These are phyloP conservation scores for Yarrowia osloensis DNA, from an alignment of 805 yeast species.

Conservation along the genomic window DNA sequence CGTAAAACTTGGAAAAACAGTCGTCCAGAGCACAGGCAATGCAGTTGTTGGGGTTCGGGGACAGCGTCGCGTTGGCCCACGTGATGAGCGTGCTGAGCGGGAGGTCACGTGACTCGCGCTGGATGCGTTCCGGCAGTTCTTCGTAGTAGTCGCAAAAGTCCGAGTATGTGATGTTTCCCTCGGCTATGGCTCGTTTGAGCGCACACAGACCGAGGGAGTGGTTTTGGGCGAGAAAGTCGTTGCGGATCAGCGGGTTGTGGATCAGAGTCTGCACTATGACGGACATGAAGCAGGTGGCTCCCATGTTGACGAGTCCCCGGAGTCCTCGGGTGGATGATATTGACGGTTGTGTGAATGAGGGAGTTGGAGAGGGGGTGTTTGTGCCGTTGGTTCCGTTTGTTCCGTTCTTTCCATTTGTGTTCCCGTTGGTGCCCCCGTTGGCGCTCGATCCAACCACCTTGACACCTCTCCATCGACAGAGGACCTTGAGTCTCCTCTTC, in stretches of 20 bases:
- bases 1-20: constrained; percentile 72
- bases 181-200: constrained; percentile 35
- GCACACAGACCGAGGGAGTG: constrained; percentile 58
- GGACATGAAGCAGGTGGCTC: constrained; percentile 97
- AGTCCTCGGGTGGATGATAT: constrained; percentile 64
- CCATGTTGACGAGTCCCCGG: constrained; percentile 88
- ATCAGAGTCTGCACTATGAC: constrained; percentile 84
- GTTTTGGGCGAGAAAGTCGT: constrained; percentile 72
- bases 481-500: constrained; percentile 15
- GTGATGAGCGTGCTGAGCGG: constrained; percentile 7
- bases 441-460: background rate
- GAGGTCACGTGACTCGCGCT: constrained; percentile 4
- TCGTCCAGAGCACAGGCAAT: constrained; percentile 83
- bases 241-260: constrained; percentile 85
- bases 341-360: background rate
- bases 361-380: background rate
- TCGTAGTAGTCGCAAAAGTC: constrained; percentile 30
- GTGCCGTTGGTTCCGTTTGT: background rate
- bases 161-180: constrained; percentile 25
- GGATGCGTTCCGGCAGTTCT: background rate
- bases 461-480: constrained; percentile 7
- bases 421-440: background rate
- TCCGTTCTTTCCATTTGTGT: background rate
- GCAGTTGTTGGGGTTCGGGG: constrained; percentile 47
- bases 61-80: constrained; percentile 28